Percentiles rank a stretch among this genome's conserved stretches.
Evolutionary conservation across 495 filamentous ascomycete species (phyloP).

Genomic region (Platismatia glauca): DNA sequence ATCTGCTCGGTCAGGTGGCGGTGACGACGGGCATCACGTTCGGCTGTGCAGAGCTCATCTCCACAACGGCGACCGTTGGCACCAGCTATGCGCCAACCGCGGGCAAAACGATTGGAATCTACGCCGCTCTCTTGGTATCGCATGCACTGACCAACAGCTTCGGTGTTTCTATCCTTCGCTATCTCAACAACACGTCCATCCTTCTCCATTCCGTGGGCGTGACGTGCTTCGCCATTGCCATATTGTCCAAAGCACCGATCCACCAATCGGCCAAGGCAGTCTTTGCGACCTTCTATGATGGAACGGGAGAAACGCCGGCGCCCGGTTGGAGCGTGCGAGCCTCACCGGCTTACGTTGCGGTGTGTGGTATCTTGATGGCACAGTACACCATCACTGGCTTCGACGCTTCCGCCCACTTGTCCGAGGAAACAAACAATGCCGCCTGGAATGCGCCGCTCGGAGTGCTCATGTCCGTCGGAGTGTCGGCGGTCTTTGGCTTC

Average conservation of each 20-base stretch:
- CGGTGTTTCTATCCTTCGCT: constrained; percentile 46
- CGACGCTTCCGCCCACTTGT: constrained; percentile 50
- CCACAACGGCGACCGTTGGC: constrained; percentile 49
- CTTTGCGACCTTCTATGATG: constrained; percentile 51
- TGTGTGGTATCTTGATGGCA: constrained; percentile 44
- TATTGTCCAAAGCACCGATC: constrained; percentile 52
- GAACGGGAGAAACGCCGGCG: constrained; percentile 33
- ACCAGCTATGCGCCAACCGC: constrained; percentile 42
- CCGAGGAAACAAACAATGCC: constrained; percentile 52
- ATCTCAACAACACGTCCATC: constrained; percentile 55
- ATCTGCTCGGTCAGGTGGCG: constrained; percentile 52
- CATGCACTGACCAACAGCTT: constrained; percentile 53
- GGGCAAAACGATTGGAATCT: constrained; percentile 51
- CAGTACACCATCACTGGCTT: constrained; percentile 43
- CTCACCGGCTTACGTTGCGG: constrained; percentile 48
- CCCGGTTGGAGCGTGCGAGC: constrained; percentile 42
- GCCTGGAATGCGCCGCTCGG: constrained; percentile 53
- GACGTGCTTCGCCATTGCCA: constrained; percentile 46
- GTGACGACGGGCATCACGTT: constrained; percentile 62
- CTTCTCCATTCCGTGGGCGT: constrained; percentile 52
- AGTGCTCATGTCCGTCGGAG: constrained; percentile 49
- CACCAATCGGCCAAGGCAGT: constrained; percentile 53
- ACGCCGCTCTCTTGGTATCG: constrained; percentile 49
- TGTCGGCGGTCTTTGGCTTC: constrained; percentile 53
- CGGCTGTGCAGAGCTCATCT: constrained; percentile 51